These are phyloP conservation scores for Pseudogymnoascus sp. DNA, from an alignment of 2,329 filamentous ascomycete species.

Conservation along the genomic window DNA sequence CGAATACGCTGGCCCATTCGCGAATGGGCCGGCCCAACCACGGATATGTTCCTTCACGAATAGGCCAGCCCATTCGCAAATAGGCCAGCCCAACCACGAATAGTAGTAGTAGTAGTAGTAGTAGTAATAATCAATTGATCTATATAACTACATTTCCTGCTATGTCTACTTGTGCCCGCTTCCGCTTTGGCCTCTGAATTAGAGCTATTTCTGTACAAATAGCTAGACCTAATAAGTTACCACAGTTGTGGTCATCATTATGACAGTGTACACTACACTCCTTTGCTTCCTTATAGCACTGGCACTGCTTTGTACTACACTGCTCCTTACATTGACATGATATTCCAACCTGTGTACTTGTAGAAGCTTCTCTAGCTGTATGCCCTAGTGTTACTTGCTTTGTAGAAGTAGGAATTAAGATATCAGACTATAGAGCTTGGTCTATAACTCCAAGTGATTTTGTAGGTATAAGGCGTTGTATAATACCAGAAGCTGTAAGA, in stretches of 20 bases:
- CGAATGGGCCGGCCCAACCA: too few species aligned
- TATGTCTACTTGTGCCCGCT: neutral
- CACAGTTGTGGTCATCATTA: neutral
- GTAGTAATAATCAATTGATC: neutral
- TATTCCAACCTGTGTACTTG: neutral
- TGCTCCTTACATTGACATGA: neutral
- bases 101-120: neutral
- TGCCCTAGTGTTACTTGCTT: neutral
- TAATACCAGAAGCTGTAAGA: neutral
- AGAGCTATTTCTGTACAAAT: neutral
- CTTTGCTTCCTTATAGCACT: neutral
- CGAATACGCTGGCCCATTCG: too few species aligned
- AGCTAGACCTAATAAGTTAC: neutral
- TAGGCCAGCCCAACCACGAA: too few species aligned
- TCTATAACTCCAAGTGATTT: neutral
- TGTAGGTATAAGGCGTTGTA: neutral
- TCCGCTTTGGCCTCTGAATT: neutral
- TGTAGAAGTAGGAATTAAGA: neutral
- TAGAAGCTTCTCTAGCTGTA: neutral
- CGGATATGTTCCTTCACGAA: neutral
- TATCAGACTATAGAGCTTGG: constrained; percentile 2
- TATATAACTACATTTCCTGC: neutral
- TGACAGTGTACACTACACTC: neutral
- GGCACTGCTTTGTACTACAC: neutral
- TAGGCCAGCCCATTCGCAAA: too few species aligned